Conservation (phyloP, 139 green algal species). For the Micromonas pusilla region DNA sequence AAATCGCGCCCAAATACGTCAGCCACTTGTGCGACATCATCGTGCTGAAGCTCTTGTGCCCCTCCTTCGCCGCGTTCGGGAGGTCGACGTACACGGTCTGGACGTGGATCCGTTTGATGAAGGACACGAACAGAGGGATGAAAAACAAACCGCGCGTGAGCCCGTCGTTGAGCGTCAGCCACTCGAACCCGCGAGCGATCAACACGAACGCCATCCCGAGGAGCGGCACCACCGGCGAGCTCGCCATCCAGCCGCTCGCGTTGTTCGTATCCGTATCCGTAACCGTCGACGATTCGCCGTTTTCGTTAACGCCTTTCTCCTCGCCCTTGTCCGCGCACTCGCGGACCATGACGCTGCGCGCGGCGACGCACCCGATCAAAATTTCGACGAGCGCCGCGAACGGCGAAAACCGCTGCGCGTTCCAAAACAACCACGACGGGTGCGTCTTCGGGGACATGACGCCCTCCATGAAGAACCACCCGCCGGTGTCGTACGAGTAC, state of each 20-base stretch:
- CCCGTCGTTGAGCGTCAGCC: slow-evolving; percentile 29
- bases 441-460: slow-evolving; percentile 21
- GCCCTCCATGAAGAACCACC: slow-evolving; percentile 31
- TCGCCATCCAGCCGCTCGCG: background rate
- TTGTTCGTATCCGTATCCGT: too few relatives aligned
- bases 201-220: slow-evolving; percentile 27
- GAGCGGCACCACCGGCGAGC: background rate
- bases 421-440: slow-evolving; percentile 31
- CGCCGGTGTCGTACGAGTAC: slow-evolving; percentile 35
- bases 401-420: slow-evolving; percentile 32
- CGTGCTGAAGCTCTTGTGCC: background rate
- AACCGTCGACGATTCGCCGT: too few relatives aligned
- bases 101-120: slow-evolving; percentile 32
- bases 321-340: background rate
- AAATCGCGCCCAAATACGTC: slow-evolving; percentile 30
- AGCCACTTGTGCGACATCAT: slow-evolving; percentile 23
- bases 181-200: slow-evolving; percentile 14
- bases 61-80: background rate
- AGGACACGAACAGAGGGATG: slow-evolving; percentile 29
- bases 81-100: slow-evolving; percentile 8
- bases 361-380: slow-evolving; percentile 31
- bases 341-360: slow-evolving; percentile 32
- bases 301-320: background rate
- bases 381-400: slow-evolving; percentile 31
- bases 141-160: slow-evolving; percentile 28